Evolutionary conservation across 805 yeast species (phyloP).

Genomic region (Spathaspora hagerdaliae): DNA sequence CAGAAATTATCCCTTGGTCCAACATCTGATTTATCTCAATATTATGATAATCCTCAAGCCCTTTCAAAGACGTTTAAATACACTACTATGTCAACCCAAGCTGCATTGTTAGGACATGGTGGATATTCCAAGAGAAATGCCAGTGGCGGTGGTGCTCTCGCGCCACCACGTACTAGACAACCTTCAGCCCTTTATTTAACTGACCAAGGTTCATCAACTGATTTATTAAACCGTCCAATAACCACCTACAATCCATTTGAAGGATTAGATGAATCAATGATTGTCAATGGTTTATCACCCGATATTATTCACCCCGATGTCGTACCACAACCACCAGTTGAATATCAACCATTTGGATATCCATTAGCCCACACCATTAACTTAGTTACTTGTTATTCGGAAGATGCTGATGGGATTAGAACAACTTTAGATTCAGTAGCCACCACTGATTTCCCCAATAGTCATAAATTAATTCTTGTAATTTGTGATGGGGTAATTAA

Average conservation of each 20-base stretch:
- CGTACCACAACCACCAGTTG: slow-evolving; percentile 88
- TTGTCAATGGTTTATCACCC: slow-evolving; percentile 49
- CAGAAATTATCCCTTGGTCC: slow-evolving; percentile 33
- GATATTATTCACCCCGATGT: slow-evolving; percentile 69
- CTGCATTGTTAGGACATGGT: slow-evolving; percentile 29
- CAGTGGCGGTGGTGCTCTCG: slow-evolving; percentile 5
- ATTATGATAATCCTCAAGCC: slow-evolving; percentile 28
- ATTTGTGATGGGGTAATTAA: slow-evolving; percentile 93
- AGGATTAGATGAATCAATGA: slow-evolving; percentile 21
- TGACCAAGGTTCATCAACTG: slow-evolving; percentile 31
- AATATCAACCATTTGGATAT: slow-evolving; percentile 79
- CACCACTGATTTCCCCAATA: slow-evolving; percentile 93
- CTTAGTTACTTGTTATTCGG: slow-evolving; percentile 89
- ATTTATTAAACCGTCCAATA: slow-evolving; percentile 26
- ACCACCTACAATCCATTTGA: slow-evolving; percentile 32
- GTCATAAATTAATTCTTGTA: slow-evolving; percentile 81
- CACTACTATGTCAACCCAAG: slow-evolving; percentile 67
- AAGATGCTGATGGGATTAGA: slow-evolving; percentile 80
- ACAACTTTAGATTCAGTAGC: slow-evolving; percentile 88
- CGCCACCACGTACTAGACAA: slow-evolving; percentile 18
- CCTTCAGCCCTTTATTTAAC: slow-evolving; percentile 23
- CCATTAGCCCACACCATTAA: slow-evolving; percentile 54
- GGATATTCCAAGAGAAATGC: slow-evolving; percentile 12
- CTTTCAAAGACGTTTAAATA: slow-evolving; percentile 40
- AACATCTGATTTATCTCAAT: slow-evolving; percentile 31